Evolutionary conservation across 495 filamentous ascomycete species (phyloP).

Genomic region (Tuber indicum): DNA sequence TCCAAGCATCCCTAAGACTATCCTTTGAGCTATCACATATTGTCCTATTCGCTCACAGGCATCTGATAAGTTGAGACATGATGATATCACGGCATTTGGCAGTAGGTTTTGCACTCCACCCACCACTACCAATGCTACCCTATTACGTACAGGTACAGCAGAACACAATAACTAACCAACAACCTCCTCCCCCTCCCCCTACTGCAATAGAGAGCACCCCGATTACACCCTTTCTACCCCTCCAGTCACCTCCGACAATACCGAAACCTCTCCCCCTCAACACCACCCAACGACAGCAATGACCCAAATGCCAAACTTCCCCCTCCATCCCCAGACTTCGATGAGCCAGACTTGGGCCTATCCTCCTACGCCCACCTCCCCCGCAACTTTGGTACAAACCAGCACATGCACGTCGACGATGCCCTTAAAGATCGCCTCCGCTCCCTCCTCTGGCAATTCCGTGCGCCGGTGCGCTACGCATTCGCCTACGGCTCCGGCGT

Average conservation of each 20-base stretch:
- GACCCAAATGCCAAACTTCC: conserved; percentile 17
- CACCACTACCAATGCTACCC: not conserved
- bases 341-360: conserved; percentile 18
- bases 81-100: not conserved
- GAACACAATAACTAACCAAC: not conserved
- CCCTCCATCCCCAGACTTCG: conserved; percentile 21
- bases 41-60: not conserved
- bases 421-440: conserved; percentile 88
- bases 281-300: not conserved
- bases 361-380: not conserved
- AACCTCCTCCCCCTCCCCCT: not conserved
- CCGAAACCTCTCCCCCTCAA: conserved; percentile 15
- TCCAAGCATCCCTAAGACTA: not conserved
- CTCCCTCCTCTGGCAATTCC: conserved; percentile 84
- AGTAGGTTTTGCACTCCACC: not conserved
- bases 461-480: conserved; percentile 87
- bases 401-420: conserved; percentile 87
- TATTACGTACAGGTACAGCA: not conserved
- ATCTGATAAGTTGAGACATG: not conserved
- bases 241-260: conserved; percentile 20
- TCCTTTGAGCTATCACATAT: not conserved
- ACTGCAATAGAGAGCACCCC: not conserved
- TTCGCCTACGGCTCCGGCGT: conserved; percentile 97
- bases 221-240: conserved; percentile 1
- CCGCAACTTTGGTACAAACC: conserved; percentile 63